These are phyloP conservation scores for Eucommia ulmoides DNA, from an alignment of 257 asterid species.

Conservation along the genomic window DNA sequence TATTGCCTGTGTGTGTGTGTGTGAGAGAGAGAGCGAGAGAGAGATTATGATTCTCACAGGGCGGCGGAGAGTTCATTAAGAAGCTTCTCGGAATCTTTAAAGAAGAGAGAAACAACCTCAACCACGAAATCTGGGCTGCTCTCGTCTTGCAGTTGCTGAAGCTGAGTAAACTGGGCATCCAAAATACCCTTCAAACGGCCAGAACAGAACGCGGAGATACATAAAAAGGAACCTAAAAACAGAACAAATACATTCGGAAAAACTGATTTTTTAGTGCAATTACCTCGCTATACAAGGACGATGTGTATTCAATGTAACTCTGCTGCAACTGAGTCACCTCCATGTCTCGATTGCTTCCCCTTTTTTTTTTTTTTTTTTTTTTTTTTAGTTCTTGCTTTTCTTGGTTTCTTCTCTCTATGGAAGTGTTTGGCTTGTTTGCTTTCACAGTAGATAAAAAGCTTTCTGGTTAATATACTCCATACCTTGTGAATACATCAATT, in stretches of 20 bases:
- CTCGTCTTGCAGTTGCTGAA: conserved; percentile 80
- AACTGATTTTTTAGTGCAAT: not conserved
- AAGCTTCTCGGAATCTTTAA: conserved; percentile 72
- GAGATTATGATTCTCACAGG: conserved; percentile 29
- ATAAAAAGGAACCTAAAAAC: not conserved
- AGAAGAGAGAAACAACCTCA: conserved; percentile 75
- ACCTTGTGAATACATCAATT: too few species aligned
- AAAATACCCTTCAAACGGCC: conserved; percentile 45
- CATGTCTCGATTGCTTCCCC: conserved; percentile 24
- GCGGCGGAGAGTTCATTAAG: conserved; percentile 59
- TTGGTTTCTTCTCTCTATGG: conserved; percentile 5
- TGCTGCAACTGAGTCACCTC: conserved; percentile 59
- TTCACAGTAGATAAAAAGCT: conserved; percentile 5
- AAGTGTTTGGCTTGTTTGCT: not conserved
- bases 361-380: too few species aligned
- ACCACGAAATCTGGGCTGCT: conserved; percentile 70
- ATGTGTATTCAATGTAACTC: conserved; percentile 41
- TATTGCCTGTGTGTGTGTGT: too few species aligned
- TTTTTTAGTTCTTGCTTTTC: not conserved
- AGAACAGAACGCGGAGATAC: not conserved
- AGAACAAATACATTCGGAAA: not conserved
- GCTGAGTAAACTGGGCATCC: conserved; percentile 73
- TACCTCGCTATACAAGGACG: conserved; percentile 56
- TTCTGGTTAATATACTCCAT: conserved; percentile 8
- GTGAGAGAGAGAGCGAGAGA: conserved; percentile 4